Evolutionary conservation across 805 yeast genomes (phyloP), one percentile per base, ranked within the genome.

Genomic region (Komagataella ulmi): DNA sequence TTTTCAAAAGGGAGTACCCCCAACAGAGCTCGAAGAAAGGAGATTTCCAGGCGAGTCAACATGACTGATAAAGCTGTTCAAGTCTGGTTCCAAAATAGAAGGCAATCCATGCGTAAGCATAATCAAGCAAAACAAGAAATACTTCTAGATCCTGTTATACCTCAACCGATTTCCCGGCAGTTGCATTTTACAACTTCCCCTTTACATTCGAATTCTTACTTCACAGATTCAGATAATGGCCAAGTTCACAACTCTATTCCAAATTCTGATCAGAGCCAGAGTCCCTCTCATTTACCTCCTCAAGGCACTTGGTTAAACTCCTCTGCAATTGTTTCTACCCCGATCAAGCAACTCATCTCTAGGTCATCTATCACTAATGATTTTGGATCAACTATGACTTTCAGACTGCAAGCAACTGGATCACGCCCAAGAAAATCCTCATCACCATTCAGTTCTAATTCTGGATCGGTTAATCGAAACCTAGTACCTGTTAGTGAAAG

Each of bases 61-160:
- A 93, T 93, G 98, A 80, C 91, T n/a, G 97, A 90, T 66, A 88
- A 90, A 65, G 96, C 97, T 1, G 96, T 93, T 43, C 99, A 93
- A 70, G 88, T 91, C 56, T 93, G 99, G 99, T 93, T 93, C 70
- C 99, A 93, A 69, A 93, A 93, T 68, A 86, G 82, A 66, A 79
- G 99, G 66, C 97, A 91, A 67, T 76, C 90, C 44, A 68, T 84
- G 56, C 77, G 89, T 60, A 79, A 82, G 58, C 57, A 56, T n/a
- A 54, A 45, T 44, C 58, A 56, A 48, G 57, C 54, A 19, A 55
- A 44, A 47, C 73, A 69, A 53, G 70, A 65, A 47, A 61, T 61
- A 14, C 56, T 59, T 10, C 54, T 62, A 21, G 61, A 61, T 50
- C 56, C 61, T 40, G 64, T 65, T 4, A 49, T 57, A 44, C 50